Percentiles rank a stretch among this genome's conserved stretches.
Evolutionary conservation across 306 rosid genomes (phyloP).

Genomic region (Trifolium subterraneum): DNA sequence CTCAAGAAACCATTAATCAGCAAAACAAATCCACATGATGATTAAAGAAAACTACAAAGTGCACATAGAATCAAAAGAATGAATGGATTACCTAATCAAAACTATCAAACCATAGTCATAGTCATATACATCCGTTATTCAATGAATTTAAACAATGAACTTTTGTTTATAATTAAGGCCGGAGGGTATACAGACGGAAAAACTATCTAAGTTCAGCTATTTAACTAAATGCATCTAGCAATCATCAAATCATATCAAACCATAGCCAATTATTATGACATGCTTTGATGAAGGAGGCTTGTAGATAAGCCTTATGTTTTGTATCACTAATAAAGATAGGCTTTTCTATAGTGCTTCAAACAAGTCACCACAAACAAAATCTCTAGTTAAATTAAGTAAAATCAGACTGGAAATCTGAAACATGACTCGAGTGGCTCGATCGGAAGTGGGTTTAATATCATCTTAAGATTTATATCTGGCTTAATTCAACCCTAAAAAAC

Average conservation of each 20-base stretch:
- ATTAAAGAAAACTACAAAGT: neutral
- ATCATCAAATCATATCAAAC: constrained; percentile 15
- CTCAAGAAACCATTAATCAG: constrained; percentile 6
- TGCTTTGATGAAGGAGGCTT: neutral
- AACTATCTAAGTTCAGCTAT: neutral
- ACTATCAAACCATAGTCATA: constrained; percentile 17
- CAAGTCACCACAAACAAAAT: neutral
- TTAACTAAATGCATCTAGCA: neutral
- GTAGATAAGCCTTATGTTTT: neutral
- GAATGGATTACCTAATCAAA: too few species aligned
- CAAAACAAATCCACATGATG: constrained; percentile 28
- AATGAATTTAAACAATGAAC: too few species aligned
- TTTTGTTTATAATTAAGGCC: too few species aligned
- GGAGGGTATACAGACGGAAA: neutral
- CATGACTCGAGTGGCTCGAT: neutral
- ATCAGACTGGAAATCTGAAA: neutral
- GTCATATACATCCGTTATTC: too few species aligned
- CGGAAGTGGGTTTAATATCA: too few species aligned
- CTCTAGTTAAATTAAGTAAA: too few species aligned
- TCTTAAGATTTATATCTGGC: too few species aligned
- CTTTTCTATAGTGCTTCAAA: constrained; percentile 17
- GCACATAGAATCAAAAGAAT: too few species aligned
- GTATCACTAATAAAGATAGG: neutral
- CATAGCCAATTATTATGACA: constrained; percentile 11
- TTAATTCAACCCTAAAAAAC: neutral